A percentile compares a stretch with the other conserved stretches of the same genome.
Evolutionary conservation across 495 filamentous ascomycete genomes (phyloP).

Genomic region (Lasiosphaeria hispida): DNA sequence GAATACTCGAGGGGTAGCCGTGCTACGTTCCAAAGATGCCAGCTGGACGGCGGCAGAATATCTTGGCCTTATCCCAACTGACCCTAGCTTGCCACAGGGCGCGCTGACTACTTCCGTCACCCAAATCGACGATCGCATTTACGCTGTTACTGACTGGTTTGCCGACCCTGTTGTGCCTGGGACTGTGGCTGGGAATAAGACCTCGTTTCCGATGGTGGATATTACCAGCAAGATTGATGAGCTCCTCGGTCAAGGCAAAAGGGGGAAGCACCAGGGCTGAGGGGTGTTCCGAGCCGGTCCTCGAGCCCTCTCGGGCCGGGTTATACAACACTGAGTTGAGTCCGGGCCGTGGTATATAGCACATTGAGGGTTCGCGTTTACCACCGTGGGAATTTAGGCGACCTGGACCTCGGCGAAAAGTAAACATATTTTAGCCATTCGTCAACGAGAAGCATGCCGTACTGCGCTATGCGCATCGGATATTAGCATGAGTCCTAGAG

Average conservation of each 20-base stretch:
- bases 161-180: conserved; percentile 26
- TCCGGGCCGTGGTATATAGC: too few relatives aligned
- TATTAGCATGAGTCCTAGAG: too few relatives aligned
- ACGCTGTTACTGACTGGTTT: conserved; percentile 32
- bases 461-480: too few relatives aligned
- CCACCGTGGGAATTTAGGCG: too few relatives aligned
- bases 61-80: conserved; percentile 29
- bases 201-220: conserved; percentile 33
- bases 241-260: not conserved
- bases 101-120: conserved; percentile 22
- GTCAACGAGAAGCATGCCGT: too few relatives aligned
- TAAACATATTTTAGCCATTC: too few relatives aligned
- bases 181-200: conserved; percentile 30
- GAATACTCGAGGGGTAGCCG: conserved; percentile 30
- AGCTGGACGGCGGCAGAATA: conserved; percentile 34
- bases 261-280: not conserved
- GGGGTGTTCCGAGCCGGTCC: not conserved
- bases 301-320: too few relatives aligned
- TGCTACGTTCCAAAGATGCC: conserved; percentile 32
- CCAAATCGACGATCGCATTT: conserved; percentile 28
- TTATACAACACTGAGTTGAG: too few relatives aligned
- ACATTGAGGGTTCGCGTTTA: too few relatives aligned
- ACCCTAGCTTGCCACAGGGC: conserved; percentile 16
- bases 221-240: conserved; percentile 23
- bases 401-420: too few relatives aligned